A percentile compares a stretch with the other conserved stretches of the same genome.
Conservation (phyloP, 1,284 basidiomycete species). For the Melanopsichium pennsylvanicum region DNA sequence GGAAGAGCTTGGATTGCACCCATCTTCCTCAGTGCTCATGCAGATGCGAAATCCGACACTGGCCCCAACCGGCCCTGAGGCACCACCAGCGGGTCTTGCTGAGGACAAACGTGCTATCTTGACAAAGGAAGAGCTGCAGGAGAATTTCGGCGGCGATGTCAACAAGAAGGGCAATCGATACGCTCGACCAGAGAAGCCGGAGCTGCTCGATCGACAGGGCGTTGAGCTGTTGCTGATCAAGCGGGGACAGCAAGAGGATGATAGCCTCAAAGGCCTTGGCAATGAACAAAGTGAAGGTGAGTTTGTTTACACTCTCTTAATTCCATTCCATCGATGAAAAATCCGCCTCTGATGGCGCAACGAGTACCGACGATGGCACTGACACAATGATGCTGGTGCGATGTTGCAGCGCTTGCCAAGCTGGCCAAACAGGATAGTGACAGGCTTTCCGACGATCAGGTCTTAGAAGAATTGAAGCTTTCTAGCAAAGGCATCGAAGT, state of each 20-base stretch:
- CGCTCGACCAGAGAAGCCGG: slow-evolving; percentile 42
- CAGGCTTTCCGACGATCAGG: slow-evolving; percentile 32
- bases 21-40: slow-evolving; percentile 35
- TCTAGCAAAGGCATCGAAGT: slow-evolving; percentile 27
- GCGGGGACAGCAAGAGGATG: slow-evolving; percentile 40
- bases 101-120: slow-evolving; percentile 35
- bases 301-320: too few relatives aligned
- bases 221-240: slow-evolving; percentile 52
- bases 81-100: slow-evolving; percentile 41
- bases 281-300: slow-evolving; percentile 43
- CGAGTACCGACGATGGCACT: neutral
- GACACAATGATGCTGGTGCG: neutral
- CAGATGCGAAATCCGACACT: slow-evolving; percentile 54
- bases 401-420: slow-evolving; percentile 16
- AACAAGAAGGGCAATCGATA: slow-evolving; percentile 46
- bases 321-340: too few relatives aligned
- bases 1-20: slow-evolving; percentile 46
- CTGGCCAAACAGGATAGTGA: slow-evolving; percentile 20
- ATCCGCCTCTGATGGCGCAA: neutral
- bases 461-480: slow-evolving; percentile 40
- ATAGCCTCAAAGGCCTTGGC: slow-evolving; percentile 37
- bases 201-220: slow-evolving; percentile 45
- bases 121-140: slow-evolving; percentile 45
- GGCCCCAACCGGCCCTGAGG: slow-evolving; percentile 37
- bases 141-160: slow-evolving; percentile 50